Evolutionary conservation across 805 yeast genomes (phyloP).

Genomic region (Blastobotrys muscicola): DNA sequence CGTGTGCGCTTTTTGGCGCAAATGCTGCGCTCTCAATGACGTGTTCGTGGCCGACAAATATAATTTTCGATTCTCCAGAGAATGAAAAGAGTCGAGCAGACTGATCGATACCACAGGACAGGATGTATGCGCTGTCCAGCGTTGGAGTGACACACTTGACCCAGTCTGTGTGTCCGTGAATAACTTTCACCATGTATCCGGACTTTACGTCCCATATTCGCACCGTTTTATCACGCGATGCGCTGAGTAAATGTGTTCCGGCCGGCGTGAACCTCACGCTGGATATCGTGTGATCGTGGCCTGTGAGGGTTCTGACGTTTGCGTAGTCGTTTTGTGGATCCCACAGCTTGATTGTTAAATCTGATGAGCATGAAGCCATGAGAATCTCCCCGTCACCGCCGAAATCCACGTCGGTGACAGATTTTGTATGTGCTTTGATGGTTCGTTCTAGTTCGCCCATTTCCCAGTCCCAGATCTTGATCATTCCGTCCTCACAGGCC

Average conservation of each 20-base stretch:
- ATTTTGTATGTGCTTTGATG: constrained; percentile 67
- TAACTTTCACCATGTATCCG: constrained; percentile 58
- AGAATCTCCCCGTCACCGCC: constrained; percentile 33
- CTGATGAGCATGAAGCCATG: constrained; percentile 44
- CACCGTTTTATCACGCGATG: constrained; percentile 87
- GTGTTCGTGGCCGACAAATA: constrained; percentile 70
- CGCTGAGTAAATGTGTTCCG: constrained; percentile 45
- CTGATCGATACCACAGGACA: constrained; percentile 76
- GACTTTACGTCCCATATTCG: constrained; percentile 62
- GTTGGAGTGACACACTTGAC: constrained; percentile 42
- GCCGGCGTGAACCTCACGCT: constrained; percentile 44
- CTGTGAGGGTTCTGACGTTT: constrained; percentile 54
- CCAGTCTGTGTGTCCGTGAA: constrained; percentile 85
- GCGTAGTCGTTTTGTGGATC: constrained; percentile 41
- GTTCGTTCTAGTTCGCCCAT: constrained; percentile 50
- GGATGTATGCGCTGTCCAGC: constrained; percentile 43
- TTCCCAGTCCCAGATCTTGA: constrained; percentile 68
- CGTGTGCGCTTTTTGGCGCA: constrained; percentile 46
- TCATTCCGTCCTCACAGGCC: constrained; percentile 63
- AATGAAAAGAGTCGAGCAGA: constrained; percentile 59
- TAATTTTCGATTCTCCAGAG: constrained; percentile 57
- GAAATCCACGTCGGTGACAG: constrained; percentile 50
- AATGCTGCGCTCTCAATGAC: constrained; percentile 69
- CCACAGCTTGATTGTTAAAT: constrained; percentile 60
- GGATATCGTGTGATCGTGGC: constrained; percentile 85